Evolutionary conservation across 2,329 filamentous ascomycete genomes (phyloP), one percentile per base, ranked within the genome.

Genomic region (Delphinella strobiligena): DNA sequence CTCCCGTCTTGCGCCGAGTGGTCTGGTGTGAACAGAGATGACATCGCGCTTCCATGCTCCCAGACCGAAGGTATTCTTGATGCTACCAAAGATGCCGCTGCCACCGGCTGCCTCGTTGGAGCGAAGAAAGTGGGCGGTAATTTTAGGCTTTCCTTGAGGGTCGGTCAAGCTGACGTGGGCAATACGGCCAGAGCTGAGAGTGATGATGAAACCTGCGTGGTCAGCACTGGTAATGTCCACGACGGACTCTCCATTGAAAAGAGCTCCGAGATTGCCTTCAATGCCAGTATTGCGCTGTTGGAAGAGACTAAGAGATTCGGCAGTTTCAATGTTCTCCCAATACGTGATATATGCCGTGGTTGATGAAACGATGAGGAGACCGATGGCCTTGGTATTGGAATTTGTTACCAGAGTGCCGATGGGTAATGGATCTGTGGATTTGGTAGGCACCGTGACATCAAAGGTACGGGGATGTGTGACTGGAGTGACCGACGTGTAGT

Each of bases 271-370:
- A 2, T 67, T 66, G 34, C 83, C 77, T 53, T 93, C 85, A 12
- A 93, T 75, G 12, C 84, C 84, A 47, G 78, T 80, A 48, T 82
- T 78, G 53, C 84, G 82, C 55, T 93, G 82, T 48, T 82, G 80
- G 53, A 89, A 83, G 31, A 93, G 75, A 46, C 83, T 84, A 40
- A 93, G 71, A 1, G 85, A 86, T 30, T 87, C 83, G 8, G 86
- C 87, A 58, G 79, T 87, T 41, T 89, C 87, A 47, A 96, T 83
- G 30, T 86, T 93, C 58, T 96, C 91, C 87, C 91, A 96, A 60
- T 91, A 96, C 33, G 85, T 80, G 38, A 96, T 77, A 59, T 80
- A 88, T 38, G 91, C 91, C 36, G 72, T 87, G 14, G 75, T 75
- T 10, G 89, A 83, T 64, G 89, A 84, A 29, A 96, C 72, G 29